Evolutionary conservation across 176 grass and related monocot species (phyloP).

Genomic region (Oryza australiensis): DNA sequence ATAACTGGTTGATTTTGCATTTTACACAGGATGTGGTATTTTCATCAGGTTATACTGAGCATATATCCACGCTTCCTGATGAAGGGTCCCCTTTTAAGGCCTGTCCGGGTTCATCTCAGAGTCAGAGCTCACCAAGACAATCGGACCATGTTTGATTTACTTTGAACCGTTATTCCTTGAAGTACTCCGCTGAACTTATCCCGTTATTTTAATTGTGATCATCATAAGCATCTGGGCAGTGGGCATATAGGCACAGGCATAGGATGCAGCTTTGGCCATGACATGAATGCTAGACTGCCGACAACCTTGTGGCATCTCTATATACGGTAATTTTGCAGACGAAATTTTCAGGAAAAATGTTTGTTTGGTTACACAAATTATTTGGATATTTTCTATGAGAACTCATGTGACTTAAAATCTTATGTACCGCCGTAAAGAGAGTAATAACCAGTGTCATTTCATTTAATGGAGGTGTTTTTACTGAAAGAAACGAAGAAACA

Average conservation of each 20-base stretch:
- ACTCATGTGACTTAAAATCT: not conserved
- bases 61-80: no score
- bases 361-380: not conserved
- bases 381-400: not conserved
- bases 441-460: no score
- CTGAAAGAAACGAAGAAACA: no score
- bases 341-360: not conserved
- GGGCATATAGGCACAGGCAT: not conserved
- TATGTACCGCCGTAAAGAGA: not conserved
- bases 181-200: not conserved
- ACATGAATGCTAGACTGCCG: no score
- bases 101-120: not conserved
- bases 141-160: not conserved
- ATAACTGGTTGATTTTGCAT: conserved; percentile 9
- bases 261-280: not conserved
- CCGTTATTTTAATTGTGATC: not conserved
- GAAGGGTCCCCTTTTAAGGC: no score
- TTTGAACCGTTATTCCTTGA: not conserved
- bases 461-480: not conserved
- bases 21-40: no score
- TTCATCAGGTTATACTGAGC: no score
- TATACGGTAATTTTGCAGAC: not conserved
- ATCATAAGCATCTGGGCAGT: not conserved
- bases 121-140: not conserved
- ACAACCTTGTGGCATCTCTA: not conserved